phyloP scores from a whole-genome alignment of 1,284 basidiomycete genomes.

The Naganishia albida region DNA sequence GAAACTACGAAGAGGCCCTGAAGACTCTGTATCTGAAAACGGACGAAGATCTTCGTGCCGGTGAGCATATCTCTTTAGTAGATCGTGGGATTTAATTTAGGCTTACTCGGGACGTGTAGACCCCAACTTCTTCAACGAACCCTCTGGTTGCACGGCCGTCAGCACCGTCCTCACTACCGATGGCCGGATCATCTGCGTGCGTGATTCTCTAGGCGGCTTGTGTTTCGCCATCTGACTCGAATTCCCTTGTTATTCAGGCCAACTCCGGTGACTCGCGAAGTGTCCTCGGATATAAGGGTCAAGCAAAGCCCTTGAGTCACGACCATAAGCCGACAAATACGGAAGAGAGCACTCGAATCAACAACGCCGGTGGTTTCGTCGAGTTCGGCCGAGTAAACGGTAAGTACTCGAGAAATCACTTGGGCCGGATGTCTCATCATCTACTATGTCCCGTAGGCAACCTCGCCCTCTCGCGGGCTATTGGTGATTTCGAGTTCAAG shows the following conservation, averaged over 20 bases:
- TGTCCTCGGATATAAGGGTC: constrained; percentile 82
- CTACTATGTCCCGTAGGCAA: constrained; percentile 67
- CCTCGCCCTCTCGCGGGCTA: constrained; percentile 88
- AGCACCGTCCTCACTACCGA: constrained; percentile 78
- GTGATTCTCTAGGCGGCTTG: constrained; percentile 55
- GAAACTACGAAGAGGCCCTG: constrained; percentile 74
- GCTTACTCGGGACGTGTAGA: constrained; percentile 58
- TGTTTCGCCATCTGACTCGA: constrained; percentile 16
- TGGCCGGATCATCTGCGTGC: constrained; percentile 72
- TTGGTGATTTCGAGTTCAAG: constrained; percentile 99
- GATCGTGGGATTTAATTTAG: neutral
- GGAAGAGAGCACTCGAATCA: constrained; percentile 86
- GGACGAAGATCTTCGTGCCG: constrained; percentile 87
- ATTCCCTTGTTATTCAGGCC: too few relatives aligned
- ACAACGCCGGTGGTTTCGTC: constrained; percentile 92
- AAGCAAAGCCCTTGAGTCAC: constrained; percentile 82
- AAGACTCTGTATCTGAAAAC: constrained; percentile 90
- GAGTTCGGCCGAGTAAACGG: constrained; percentile 98
- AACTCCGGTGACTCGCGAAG: constrained; percentile 97
- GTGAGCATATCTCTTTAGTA: constrained; percentile 57
- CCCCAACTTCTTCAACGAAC: constrained; percentile 81
- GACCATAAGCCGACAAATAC: constrained; percentile 96
- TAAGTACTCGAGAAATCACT: too few relatives aligned
- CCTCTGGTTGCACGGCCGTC: constrained; percentile 96
- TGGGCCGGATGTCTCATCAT: constrained; percentile 11